Evolutionary conservation across 192 early-diverging fungal species (phyloP), one percentile per base, ranked within the genome.

Genomic region (Linnemannia hyalina): DNA sequence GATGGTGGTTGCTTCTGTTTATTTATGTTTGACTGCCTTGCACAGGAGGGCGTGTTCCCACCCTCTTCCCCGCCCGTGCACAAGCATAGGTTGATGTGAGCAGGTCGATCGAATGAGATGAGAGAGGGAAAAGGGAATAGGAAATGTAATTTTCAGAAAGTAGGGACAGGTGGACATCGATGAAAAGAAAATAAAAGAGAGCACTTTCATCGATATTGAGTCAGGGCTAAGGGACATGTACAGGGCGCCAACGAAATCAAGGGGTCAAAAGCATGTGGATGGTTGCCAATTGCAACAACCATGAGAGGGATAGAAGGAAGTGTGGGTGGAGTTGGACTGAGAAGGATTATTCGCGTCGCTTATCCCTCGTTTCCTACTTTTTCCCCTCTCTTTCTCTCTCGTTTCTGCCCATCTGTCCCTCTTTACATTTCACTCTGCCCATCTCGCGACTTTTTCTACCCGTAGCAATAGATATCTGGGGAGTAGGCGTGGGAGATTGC

Each of bases 111-210:
- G 49, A 46, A 13, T 26, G 23, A 65, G 11, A 65, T 49, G 11
- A 32, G 11, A 15, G 29, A 32, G 60, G 32, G 32, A 10, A 23
- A 10, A 8, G 55, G n/a, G 18, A 52, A 52, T 52, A 15, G 5
- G 60, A 65, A 65, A 32, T 65, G 60, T 13, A 65, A 65, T 65
- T 65, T 65, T 65, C 15, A 29, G 60, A 65, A 65, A 65, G 60
- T 32, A 10, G 60, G 60, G 60, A 18, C 60, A 65, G 60, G 7
- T 65, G 60, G 60, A 65, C 60, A 65, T 22, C 18, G 22, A 55
- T 29, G 29, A 35, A 65, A 65, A 29, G 4, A 65, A 8, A 35
- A n/a, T n/a, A 35, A 35, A 35, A 35, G 0, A 15, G 60, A 65
- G 60, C 55, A 26, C 44, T 3, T 46, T 46, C 3, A 46, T 46